Evolutionary conservation across 192 early-diverging fungal genomes (phyloP).

Genomic region (Coemansia sp.): DNA sequence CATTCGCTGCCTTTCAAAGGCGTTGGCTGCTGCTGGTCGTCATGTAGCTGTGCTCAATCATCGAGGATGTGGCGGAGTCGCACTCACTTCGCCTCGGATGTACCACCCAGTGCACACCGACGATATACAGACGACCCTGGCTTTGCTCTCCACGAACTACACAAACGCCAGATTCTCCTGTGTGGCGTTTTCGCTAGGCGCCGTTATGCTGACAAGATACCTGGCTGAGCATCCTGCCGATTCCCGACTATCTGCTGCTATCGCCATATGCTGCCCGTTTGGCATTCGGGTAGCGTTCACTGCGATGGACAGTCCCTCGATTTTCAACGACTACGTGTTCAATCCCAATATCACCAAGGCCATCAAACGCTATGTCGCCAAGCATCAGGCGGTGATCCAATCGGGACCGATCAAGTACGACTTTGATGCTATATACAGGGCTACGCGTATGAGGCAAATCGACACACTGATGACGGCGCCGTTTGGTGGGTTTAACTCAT

Average conservation of each 20-base stretch:
- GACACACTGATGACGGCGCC: constrained; percentile 6
- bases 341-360: background rate
- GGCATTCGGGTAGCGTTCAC: background rate
- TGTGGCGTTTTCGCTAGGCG: background rate
- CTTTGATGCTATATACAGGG: constrained; percentile 2
- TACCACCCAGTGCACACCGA: constrained; percentile 9
- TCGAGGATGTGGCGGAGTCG: constrained; percentile 10
- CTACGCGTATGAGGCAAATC: background rate
- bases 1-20: constrained; percentile 11
- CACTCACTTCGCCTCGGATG: background rate
- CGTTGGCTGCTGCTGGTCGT: background rate
- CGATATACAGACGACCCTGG: constrained; percentile 4
- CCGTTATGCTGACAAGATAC: constrained; percentile 14
- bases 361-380: background rate
- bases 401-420: background rate
- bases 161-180: background rate
- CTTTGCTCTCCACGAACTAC: background rate
- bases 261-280: constrained; percentile 15
- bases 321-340: constrained; percentile 13
- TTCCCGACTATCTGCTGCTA: constrained; percentile 8
- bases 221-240: background rate
- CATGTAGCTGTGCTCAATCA: constrained; percentile 15
- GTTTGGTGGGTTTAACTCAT: background rate
- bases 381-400: constrained; percentile 9
- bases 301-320: background rate